Conservation (phyloP, 2,329 filamentous ascomycete genomes). For the Biscogniauxia marginata region DNA sequence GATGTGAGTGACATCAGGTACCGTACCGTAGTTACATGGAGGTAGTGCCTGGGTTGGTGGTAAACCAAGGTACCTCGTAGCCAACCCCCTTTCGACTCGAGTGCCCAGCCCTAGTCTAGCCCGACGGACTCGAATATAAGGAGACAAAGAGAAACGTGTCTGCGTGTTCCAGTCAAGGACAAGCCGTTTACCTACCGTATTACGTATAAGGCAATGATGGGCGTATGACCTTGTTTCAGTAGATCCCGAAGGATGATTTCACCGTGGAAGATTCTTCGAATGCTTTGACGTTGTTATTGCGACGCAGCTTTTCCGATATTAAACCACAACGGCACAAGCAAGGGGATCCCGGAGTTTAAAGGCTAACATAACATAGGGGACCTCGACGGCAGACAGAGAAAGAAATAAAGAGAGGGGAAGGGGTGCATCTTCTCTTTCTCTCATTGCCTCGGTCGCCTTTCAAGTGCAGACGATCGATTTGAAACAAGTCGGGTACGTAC, state of each 20-base stretch:
- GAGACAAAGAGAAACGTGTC: background rate
- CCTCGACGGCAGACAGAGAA: no score
- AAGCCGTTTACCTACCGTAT: background rate
- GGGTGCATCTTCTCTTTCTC: background rate
- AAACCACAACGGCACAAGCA: background rate
- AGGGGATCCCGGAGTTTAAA: background rate
- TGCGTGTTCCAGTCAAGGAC: no score
- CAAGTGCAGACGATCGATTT: background rate
- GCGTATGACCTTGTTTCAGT: background rate
- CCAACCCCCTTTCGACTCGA: background rate
- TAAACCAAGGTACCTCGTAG: background rate
- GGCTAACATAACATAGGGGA: no score
- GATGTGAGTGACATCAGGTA: background rate
- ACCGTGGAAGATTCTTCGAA: background rate
- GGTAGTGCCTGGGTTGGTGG: background rate
- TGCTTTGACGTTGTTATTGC: constrained; percentile 1
- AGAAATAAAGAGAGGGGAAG: no score
- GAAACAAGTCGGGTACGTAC: no score
- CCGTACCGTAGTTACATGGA: background rate
- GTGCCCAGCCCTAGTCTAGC: background rate
- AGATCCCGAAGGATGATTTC: background rate
- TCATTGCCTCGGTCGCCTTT: background rate
- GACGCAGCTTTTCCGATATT: constrained; percentile 2
- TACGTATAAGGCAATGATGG: background rate
- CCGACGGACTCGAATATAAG: background rate